Base-by-base conservation (phyloP, 495 filamentous ascomycete species). In the Annulohypoxylon maeteangense region DNA sequence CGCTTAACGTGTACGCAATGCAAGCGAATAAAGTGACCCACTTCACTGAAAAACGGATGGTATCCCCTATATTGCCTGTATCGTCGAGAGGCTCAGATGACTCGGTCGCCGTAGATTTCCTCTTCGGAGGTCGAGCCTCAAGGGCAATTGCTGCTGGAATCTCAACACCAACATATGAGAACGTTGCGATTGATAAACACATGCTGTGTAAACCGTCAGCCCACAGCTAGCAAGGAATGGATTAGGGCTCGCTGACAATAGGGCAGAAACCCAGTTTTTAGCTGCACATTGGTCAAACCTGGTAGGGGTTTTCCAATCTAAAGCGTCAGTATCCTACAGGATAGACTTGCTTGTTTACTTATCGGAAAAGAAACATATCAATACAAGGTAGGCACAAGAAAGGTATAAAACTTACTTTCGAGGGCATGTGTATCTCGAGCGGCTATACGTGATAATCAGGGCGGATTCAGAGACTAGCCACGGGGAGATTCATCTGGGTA, bases 131-230 rank as follows among this genome's bases (percentile, higher is more conserved):
- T 23, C 70, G 69, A 18, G 81, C 82, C 68, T 85, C 83, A 11
- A 78, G 75, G 20, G 82, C 81, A 25, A 79, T 80, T 0, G 82
- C 81, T 4, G 82, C 68, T 5, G 82, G 79, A 23, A 81, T 78
- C 40, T 85, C 83, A 29, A 81, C 78, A 12, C 83, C 83, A 38
- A 81, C 77, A 50, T 77, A 85, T 22, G 80, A 73, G 55, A 83
- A 85, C 45, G 81, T 80, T 14, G 81, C 82, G 2, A 79, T 74
- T 1, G 77, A 80, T 16, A 81, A 65, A 38, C 72, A 80, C 20
- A 80, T 83, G 64, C 82, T 83, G 29, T 65, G 38, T 1, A 18
- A 34, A 25, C 5, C 56, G 25, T 57, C 12, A 58, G 45, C 34
- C 8, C 7, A 23, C 6, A 51, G 20, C 27, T 31, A 14, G 7